Base-by-base conservation (phyloP, 257 asterid species). In the Echium plantagineum region DNA sequence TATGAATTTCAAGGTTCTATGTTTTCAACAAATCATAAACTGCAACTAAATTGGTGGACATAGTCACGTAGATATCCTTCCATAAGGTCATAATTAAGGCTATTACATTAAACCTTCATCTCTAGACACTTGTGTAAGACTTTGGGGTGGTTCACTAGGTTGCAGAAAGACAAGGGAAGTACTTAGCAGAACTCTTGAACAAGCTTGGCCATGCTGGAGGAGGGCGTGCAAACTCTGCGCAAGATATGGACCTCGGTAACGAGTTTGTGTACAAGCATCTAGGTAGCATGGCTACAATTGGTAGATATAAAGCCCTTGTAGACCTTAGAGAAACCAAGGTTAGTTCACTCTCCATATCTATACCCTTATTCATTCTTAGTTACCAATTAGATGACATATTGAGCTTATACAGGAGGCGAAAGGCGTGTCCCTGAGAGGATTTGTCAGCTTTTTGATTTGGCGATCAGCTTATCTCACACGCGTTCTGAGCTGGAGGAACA, bases 291-390 rank as follows among this genome's bases (percentile, higher is more conserved):
- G 98, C 98, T 24, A 85, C 96, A 2, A 28, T 91, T 51, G 96
- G 98, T 60, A 75, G 98, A 73, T 85, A 79, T 77, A 91, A 88
- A 77, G 98, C 98, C 62, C 94, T 91, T 4, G 98, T 91, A 42
- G 97, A 91, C 76, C 90, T 91, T 5, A 85, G 98, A 79, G 81
- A 88, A 78, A 85, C 88, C 96, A 91, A 87, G 97, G 97, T 89
- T 62, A 55, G 5, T 67, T 55, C 20, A 38, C 31, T 26, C 18
- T 48, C 52, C 52, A 5, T 32, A 22, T 58, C 46, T 3, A 0
- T 15, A 2, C 18, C 28, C n/a, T 63, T 62, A 19, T 52, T 54
- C 63, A 55, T 19, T 24, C 24, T 59, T 57, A 42, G 7, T 63
- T 35, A 51, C 9, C 19, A 46, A 16, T 12, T 54, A 51, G 38